Evolutionary conservation across 2,329 filamentous ascomycete genomes (phyloP).

Genomic region (Fonsecaea nubica): DNA sequence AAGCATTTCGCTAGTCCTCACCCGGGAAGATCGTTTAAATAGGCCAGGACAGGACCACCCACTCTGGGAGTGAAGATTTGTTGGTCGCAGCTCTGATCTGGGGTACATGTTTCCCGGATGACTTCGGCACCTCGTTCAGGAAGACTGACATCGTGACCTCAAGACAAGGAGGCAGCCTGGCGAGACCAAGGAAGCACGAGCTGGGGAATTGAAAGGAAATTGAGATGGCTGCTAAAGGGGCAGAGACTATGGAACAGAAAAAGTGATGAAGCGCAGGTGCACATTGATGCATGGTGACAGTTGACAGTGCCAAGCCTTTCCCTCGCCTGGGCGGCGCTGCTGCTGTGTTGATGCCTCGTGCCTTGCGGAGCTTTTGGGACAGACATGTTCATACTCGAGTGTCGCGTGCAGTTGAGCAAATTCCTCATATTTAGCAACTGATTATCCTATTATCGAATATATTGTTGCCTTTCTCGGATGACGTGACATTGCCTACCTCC

Average conservation of each 20-base stretch:
- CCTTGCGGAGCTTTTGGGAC: constrained; percentile 4
- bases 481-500: constrained; percentile 1
- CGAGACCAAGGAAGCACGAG: not conserved
- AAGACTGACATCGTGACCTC: not conserved
- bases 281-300: not conserved
- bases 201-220: not conserved
- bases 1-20: not conserved
- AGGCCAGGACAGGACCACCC: not conserved
- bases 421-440: constrained; percentile 14
- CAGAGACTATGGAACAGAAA: not conserved
- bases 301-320: not conserved
- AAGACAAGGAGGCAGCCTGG: not conserved
- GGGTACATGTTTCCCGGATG: not conserved
- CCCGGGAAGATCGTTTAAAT: not conserved
- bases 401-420: constrained; percentile 15
- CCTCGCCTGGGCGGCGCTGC: not conserved
- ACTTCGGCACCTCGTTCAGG: not conserved
- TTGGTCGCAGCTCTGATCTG: not conserved
- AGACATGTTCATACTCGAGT: not conserved
- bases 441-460: constrained; percentile 1
- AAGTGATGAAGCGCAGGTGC: not conserved
- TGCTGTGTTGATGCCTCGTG: constrained; percentile 3
- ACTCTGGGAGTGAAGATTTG: not conserved
- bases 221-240: not conserved
- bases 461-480: not conserved